Base-by-base conservation (phyloP, 169 alveolate species). In the Plasmodium yoelii region DNA sequence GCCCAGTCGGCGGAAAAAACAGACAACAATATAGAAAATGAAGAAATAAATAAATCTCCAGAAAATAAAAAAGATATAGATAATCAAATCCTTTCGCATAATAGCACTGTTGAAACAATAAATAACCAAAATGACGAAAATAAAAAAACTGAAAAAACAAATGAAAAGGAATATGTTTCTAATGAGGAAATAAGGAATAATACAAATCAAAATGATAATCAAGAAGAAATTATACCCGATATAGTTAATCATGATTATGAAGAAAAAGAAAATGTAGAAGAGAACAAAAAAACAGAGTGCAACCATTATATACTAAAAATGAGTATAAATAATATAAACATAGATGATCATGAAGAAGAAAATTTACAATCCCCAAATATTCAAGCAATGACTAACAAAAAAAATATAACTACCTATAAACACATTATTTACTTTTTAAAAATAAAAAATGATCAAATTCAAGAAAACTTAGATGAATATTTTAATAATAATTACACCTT, bases 401-500 rank as follows among this genome's bases (percentile, higher is more conserved):
- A 34, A 44, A 13, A 67, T 18, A 82, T 18, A 15, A 26, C 34
- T 18, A 24, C 61, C 53, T 19, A 39, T 15, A 82, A 65, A 39
- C 72, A 82, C 0, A 68, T 82, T 6, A 22, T 82, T 49, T 82
- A 65, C 28, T 39, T 82, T 46, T 55, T 82, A 47, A 82, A 82
- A 82, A 82, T 82, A 67, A 67, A 67, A 18, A 57, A 59, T 53
- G 55, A 57, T 53, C 22, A 56, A 19, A 82, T 26, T 55, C 71
- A 77, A 15, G 75, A 44, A 28, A 82, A 82, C 46, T 42, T 82
- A 53, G 90, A 82, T 39, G 90, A 82, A 18, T 82, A 82, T 67
- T 82, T 82, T 71, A 82, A 82, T 60, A 55, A 70, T 59, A 82
- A 67, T 65, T 82, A 82, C 51, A 82, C 84, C 0, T 82, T 28